Evolutionary conservation across 495 filamentous ascomycete species (phyloP), one percentile per base, ranked within the genome.

Genomic region (Aspergillus kassunensis): DNA sequence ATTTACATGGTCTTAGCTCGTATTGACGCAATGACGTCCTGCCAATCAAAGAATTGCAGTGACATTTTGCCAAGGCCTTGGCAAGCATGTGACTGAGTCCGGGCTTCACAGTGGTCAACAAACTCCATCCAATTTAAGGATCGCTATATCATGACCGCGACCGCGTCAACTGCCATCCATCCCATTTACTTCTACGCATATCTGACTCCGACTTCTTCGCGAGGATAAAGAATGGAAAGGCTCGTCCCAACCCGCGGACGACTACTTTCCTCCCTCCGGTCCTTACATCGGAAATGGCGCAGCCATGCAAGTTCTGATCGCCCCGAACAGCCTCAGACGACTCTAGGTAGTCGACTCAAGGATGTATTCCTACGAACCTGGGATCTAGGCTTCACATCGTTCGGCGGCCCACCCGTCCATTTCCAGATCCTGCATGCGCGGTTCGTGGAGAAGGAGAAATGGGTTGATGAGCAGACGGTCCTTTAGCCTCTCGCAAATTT

Each of bases 401-500:
- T 89, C 62, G 87, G 87, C 3, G 86, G 84, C 1, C 85, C 84
- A 1, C 76, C 86, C 0, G 84, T 88, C 12, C 84, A 88, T 58
- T 89, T 88, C 60, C 79, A 83, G 62, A 88, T 87, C 36, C 69
- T 77, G 16, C 78, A 88, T 58, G 66, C 72, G 19, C 76, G 76
- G 39, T 93, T 90, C 62, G 88, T 91, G 3, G 67, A 80, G 25
- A 77, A 79, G 55, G 60, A 75, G 24, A 69, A 71, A 62, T 93
- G 89, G 89, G 82, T 91, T 35, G 83, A 90, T 65, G 86, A 90
- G 55, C 83, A 87, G 57, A 77, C 84, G 50, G 83, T 85, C n/a
- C n/a, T n/a, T n/a, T n/a, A n/a, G n/a, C n/a, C n/a, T n/a, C n/a
- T n/a, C n/a, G n/a, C n/a, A n/a, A n/a, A n/a, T n/a, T n/a, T n/a